Evolutionary conservation across 306 rosid genomes (phyloP).

Genomic region (Herpetospermum pedunculosum): DNA sequence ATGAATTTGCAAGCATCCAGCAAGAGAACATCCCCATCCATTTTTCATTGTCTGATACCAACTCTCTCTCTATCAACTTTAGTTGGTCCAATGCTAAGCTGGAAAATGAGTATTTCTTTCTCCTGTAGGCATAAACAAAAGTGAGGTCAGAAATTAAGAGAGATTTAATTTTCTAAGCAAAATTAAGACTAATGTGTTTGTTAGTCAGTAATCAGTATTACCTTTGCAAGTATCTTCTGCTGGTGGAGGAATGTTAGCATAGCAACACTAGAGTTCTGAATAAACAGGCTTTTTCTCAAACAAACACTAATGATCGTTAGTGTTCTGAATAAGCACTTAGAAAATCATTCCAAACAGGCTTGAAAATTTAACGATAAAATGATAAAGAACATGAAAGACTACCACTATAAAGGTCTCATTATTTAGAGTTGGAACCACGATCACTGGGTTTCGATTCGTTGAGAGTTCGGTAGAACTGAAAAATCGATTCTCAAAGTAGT

Average conservation of each 20-base stretch:
- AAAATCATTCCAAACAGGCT: background rate
- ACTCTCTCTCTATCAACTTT: background rate
- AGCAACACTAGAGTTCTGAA: background rate
- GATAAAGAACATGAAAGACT: background rate
- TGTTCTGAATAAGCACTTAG: too few relatives aligned
- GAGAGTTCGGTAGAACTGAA: slow-evolving; percentile 42
- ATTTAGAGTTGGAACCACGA: slow-evolving; percentile 43
- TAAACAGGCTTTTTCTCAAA: background rate
- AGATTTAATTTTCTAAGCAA: background rate
- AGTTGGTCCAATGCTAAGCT: background rate
- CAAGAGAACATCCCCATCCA: background rate
- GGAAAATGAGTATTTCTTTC: background rate
- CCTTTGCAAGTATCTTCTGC: background rate
- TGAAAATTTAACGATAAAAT: background rate
- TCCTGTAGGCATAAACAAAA: background rate
- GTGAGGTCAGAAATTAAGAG: background rate
- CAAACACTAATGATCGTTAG: too few relatives aligned
- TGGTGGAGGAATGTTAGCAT: background rate
- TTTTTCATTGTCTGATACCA: background rate
- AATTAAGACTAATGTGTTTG: background rate
- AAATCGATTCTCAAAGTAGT: slow-evolving; percentile 34
- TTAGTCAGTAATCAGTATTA: background rate
- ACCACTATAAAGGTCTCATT: slow-evolving; percentile 13
- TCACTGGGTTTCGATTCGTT: slow-evolving; percentile 45
- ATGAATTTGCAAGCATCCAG: background rate